Conservation (phyloP, 1,139 yeast genomes). For the Sugiyamaella novakii region DNA sequence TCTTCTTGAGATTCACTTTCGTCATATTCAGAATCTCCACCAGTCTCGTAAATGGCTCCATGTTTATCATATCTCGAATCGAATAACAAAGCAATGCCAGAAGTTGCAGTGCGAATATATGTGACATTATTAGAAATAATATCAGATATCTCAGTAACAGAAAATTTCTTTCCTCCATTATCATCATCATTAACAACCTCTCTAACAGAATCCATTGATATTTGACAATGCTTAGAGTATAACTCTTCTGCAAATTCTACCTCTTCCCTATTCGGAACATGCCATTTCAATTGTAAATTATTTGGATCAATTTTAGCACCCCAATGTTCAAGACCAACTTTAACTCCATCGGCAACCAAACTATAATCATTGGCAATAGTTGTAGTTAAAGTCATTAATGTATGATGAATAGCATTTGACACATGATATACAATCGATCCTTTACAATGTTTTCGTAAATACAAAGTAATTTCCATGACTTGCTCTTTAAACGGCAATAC, state of each 20-base stretch:
- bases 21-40: slow-evolving; percentile 28
- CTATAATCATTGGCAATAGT: slow-evolving; percentile 34
- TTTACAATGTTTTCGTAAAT: slow-evolving; percentile 58
- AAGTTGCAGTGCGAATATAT: slow-evolving; percentile 60
- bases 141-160: slow-evolving; percentile 38
- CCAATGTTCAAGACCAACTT: slow-evolving; percentile 34
- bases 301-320: slow-evolving; percentile 38
- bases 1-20: slow-evolving; percentile 39
- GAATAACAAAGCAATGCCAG: slow-evolving; percentile 75
- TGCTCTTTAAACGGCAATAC: slow-evolving; percentile 52
- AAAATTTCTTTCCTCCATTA: slow-evolving; percentile 20
- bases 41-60: slow-evolving; percentile 7
- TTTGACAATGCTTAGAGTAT: slow-evolving; percentile 53
- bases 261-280: slow-evolving; percentile 60
- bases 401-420: slow-evolving; percentile 63
- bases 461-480: slow-evolving; percentile 53
- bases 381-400: slow-evolving; percentile 64
- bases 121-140: slow-evolving; percentile 55
- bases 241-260: slow-evolving; percentile 63
- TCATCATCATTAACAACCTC: slow-evolving; percentile 5
- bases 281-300: slow-evolving; percentile 70
- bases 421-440: slow-evolving; percentile 58
- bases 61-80: slow-evolving; percentile 54
- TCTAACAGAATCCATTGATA: slow-evolving; percentile 46
- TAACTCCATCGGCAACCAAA: slow-evolving; percentile 29